A percentile compares a stretch with the other conserved stretches of the same genome.
phyloP scores from a whole-genome alignment of 1,139 yeast genomes.

The Geotrichum aggregatum region DNA sequence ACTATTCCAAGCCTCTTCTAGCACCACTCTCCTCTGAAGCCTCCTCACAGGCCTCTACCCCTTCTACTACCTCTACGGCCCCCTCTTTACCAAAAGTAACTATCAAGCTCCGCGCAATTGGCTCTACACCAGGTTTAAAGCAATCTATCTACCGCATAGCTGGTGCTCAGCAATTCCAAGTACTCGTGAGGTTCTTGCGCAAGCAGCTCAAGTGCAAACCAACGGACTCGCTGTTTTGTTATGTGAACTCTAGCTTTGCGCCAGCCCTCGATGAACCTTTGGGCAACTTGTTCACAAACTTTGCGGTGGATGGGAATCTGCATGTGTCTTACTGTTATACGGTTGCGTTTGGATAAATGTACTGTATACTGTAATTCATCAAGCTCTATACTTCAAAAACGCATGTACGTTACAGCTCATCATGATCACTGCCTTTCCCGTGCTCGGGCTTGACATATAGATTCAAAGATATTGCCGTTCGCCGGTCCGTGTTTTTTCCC shows the following conservation, averaged over 20 bases:
- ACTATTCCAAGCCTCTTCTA: slow-evolving; percentile 22
- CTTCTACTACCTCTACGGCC: background rate
- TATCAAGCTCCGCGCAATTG: slow-evolving; percentile 40
- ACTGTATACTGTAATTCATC: background rate
- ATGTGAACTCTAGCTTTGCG: slow-evolving; percentile 41
- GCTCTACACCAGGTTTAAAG: slow-evolving; percentile 40
- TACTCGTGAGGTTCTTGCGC: slow-evolving; percentile 38
- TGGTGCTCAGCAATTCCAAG: slow-evolving; percentile 37
- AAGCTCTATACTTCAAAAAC: no score
- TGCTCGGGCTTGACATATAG: background rate
- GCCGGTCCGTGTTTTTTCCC: background rate
- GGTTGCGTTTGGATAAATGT: slow-evolving; percentile 21
- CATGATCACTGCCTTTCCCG: background rate
- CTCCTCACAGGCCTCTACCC: background rate
- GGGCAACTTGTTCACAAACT: slow-evolving; percentile 30
- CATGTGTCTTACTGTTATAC: slow-evolving; percentile 21
- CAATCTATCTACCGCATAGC: slow-evolving; percentile 38
- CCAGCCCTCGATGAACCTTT: slow-evolving; percentile 40
- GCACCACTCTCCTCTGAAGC: slow-evolving; percentile 4
- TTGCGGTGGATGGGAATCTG: slow-evolving; percentile 16
- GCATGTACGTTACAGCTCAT: no score
- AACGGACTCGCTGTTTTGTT: slow-evolving; percentile 39
- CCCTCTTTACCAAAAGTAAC: slow-evolving; percentile 24
- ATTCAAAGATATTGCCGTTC: background rate
- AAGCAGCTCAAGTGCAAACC: slow-evolving; percentile 35